Percentiles rank a stretch among this genome's conserved stretches.
phyloP scores from a whole-genome alignment of 768 basidiomycete genomes.

The Russula emetica region DNA sequence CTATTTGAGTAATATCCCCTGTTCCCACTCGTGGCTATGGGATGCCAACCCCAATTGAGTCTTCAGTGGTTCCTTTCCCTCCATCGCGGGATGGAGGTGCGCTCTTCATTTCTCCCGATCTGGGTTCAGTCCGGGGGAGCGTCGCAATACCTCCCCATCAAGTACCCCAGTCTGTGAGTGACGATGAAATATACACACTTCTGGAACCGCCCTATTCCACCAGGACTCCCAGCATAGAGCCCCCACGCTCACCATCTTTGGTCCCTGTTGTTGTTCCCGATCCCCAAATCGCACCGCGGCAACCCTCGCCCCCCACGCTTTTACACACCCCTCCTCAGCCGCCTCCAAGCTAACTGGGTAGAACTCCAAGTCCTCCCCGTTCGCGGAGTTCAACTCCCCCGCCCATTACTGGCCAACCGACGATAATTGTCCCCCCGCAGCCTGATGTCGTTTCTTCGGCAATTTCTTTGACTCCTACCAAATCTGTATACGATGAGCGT shows the following conservation, averaged over 20 bases:
- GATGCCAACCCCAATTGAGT: conserved; percentile 10
- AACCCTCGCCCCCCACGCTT: background rate
- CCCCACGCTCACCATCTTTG: conserved; percentile 5
- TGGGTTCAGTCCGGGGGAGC: background rate
- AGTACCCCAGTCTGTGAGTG: conserved; percentile 12
- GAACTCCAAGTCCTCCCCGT: conserved; percentile 1
- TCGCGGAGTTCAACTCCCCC: background rate
- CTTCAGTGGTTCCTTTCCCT: conserved; percentile 25
- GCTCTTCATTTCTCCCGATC: conserved; percentile 5
- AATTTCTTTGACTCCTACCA: background rate
- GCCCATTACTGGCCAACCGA: background rate
- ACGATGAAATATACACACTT: conserved; percentile 6
- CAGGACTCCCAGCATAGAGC: background rate
- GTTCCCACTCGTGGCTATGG: background rate
- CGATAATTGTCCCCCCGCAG: conserved; percentile 14
- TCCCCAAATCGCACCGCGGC: background rate
- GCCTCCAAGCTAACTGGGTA: background rate
- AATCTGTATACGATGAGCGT: background rate
- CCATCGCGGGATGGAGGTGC: background rate
- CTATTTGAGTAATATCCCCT: background rate
- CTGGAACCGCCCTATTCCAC: conserved; percentile 1
- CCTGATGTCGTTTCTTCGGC: background rate
- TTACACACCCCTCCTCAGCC: conserved; percentile 11
- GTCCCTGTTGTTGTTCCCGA: conserved; percentile 5
- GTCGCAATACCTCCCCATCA: background rate